Base-by-base conservation (phyloP, 2,329 filamentous ascomycete genomes). In the Kalmusia sp. region DNA sequence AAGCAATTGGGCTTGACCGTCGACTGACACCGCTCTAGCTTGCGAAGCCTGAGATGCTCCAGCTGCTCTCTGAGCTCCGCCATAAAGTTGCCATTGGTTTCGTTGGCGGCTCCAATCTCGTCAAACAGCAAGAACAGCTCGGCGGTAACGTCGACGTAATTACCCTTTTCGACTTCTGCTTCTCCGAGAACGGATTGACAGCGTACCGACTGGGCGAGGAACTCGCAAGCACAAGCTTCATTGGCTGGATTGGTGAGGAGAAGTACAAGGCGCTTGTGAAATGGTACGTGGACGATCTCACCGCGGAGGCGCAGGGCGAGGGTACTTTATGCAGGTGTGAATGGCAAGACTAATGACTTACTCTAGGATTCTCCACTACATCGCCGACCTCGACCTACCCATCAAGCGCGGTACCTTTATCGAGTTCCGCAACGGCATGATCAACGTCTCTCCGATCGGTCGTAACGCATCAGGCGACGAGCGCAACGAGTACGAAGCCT, bases 81-180 rank as follows among this genome's bases (percentile, higher is more conserved):
- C 84, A 95, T 74, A 92, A 95, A 76, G 89, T 90, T 71, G 90
- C 92, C 67, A 92, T 96, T 70, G 93, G 92, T 65, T 96, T 87
- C 79, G 93, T 98, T 57, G 95, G 95, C 69, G 95, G 95, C 73
- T 95, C 90, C 67, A 90, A 98, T 82, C 85, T 96, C 58, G 80
- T 77, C 74, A 98, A 99, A 82, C 95, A 98, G 79, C 92, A 98
- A 78, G 95, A 98, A 78, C 93, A 98, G 80, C 85, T 98, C 57
- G 92, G 92, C 73, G 83, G 85, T 3, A 46, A 61, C 5, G 83
- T 88, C 64, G 75, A 81, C 64, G 93, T 98, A 57, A 92, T 87
- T 47, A 82, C 86, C 57, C 87, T 98, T 69, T 99, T 99, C 82
- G 95, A 99, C 82, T 99, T 91, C 80, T 95, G 90, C 85, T 99